These are phyloP conservation scores for Tricharina praecox DNA, from an alignment of 495 filamentous ascomycete species.

Conservation along the genomic window DNA sequence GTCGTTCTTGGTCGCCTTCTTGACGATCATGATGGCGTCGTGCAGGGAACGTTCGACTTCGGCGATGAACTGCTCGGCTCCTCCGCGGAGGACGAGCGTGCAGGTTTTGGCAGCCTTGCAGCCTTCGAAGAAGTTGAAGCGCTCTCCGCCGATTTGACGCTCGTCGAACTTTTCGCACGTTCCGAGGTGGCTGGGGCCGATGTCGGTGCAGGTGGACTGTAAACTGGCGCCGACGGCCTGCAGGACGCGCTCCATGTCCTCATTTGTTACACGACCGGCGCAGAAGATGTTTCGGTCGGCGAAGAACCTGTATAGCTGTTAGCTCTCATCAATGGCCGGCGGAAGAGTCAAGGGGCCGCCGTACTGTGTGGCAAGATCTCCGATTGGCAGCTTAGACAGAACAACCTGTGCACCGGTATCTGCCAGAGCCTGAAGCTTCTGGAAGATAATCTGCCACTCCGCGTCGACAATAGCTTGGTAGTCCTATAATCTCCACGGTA, in stretches of 20 bases:
- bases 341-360: constrained; percentile 15
- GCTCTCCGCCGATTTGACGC: constrained; percentile 89
- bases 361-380: constrained; percentile 88
- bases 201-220: constrained; percentile 94
- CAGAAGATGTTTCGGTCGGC: constrained; percentile 98
- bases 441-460: constrained; percentile 98
- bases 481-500: constrained; percentile 43
- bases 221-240: constrained; percentile 83
- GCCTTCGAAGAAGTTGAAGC: constrained; percentile 94
- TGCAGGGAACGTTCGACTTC: constrained; percentile 94
- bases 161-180: constrained; percentile 86
- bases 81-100: constrained; percentile 85
- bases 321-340: constrained; percentile 8
- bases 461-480: constrained; percentile 99
- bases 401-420: constrained; percentile 93
- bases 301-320: constrained; percentile 45
- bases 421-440: constrained; percentile 88
- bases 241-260: constrained; percentile 90
- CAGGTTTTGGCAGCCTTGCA: constrained; percentile 92
- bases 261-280: constrained; percentile 78
- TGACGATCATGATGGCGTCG: constrained; percentile 99
- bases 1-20: constrained; percentile 83
- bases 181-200: constrained; percentile 73
- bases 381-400: constrained; percentile 90
- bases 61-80: constrained; percentile 96